phyloP scores from a whole-genome alignment of 2,329 filamentous ascomycete genomes.

The Metarhizium sp. region DNA sequence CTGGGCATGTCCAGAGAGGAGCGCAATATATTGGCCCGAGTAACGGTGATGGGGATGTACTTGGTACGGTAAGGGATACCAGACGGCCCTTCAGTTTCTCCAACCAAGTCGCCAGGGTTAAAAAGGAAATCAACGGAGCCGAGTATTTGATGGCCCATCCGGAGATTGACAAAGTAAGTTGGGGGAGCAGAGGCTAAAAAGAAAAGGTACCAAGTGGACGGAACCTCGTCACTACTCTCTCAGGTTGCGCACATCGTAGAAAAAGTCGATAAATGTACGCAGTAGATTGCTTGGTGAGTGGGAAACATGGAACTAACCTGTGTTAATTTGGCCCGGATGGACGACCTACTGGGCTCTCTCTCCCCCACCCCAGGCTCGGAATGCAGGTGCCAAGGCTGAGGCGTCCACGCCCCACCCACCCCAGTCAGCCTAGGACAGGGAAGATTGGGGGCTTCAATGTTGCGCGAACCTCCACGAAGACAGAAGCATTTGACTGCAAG shows the following conservation, averaged over 20 bases:
- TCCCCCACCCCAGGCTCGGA: too few species aligned
- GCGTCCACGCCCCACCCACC: background rate
- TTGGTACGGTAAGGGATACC: background rate
- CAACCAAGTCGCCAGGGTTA: background rate
- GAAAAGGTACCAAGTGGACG: background rate
- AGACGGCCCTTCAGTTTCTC: background rate
- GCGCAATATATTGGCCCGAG: background rate
- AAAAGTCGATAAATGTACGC: background rate
- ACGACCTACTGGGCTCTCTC: too few species aligned
- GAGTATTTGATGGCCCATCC: background rate
- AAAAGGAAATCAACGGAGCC: background rate
- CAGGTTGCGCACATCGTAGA: background rate
- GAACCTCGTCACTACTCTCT: background rate
- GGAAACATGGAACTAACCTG: too few species aligned
- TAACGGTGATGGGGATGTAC: background rate
- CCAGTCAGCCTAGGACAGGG: too few species aligned
- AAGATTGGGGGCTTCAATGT: too few species aligned
- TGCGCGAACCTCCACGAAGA: too few species aligned
- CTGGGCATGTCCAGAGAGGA: background rate
- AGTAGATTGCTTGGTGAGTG: background rate
- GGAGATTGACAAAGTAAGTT: background rate
- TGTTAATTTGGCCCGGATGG: too few species aligned
- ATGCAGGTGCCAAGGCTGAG: slow-evolving; percentile 1
- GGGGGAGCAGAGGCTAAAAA: background rate
- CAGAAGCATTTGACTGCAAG: too few species aligned